Percentiles rank a stretch among this genome's conserved stretches.
phyloP scores from a whole-genome alignment of 306 rosid genomes.

The Leucaena leucocephala region DNA sequence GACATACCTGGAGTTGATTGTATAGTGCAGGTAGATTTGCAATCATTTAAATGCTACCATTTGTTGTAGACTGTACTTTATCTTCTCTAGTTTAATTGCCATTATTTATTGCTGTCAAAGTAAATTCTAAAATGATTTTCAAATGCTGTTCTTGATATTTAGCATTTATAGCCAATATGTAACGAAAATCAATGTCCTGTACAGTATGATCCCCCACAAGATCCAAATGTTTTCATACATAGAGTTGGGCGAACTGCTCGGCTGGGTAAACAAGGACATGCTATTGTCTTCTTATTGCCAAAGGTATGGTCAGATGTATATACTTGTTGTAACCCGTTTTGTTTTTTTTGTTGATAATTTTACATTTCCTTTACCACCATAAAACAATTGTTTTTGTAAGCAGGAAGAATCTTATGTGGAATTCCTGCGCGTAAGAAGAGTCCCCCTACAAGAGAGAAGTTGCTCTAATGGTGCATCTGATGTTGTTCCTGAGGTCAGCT shows the following conservation, averaged over 20 bases:
- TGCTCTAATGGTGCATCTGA: constrained; percentile 64
- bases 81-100: constrained; percentile 11
- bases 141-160: constrained; percentile 25
- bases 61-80: not conserved
- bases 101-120: not conserved
- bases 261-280: constrained; percentile 87
- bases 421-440: constrained; percentile 68
- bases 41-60: constrained; percentile 29
- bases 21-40: constrained; percentile 78
- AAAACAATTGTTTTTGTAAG: constrained; percentile 27
- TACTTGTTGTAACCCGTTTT: not conserved
- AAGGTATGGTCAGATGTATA: constrained; percentile 58
- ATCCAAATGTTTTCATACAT: constrained; percentile 90
- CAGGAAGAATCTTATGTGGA: constrained; percentile 93
- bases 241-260: constrained; percentile 99
- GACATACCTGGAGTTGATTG: constrained; percentile 97
- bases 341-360: constrained; percentile 9
- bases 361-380: constrained; percentile 9
- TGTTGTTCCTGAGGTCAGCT: constrained; percentile 73
- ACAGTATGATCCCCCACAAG: constrained; percentile 98
- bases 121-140: constrained; percentile 5
- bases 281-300: constrained; percentile 83
- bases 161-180: not conserved
- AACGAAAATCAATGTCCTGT: not conserved
- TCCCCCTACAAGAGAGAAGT: constrained; percentile 70